Base-by-base conservation (phyloP, 2,329 filamentous ascomycete genomes). In the Aureobasidium sp. region DNA sequence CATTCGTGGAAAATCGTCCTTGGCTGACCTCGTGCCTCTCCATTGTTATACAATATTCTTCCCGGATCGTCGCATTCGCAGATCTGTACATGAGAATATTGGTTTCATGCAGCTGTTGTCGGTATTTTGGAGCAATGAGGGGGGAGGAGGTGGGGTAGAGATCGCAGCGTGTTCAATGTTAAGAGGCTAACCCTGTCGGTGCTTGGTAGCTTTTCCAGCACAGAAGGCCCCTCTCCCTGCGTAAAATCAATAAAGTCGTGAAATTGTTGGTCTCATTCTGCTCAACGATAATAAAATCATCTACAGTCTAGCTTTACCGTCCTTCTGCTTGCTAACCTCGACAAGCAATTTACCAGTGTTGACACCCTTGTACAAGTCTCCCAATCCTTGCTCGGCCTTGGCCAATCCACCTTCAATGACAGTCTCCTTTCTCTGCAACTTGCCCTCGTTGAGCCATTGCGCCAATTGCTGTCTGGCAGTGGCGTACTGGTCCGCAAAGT, bases 361-460 rank as follows among this genome's bases (percentile, higher is more conserved):
- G 8, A 60, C 45, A 33, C 57, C 57, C 35, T 60, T 60, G 57
- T 60, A 60, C 45, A 60, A 9, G 42, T 60, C 57, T 24, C 57
- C 50, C 44, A 60, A 45, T 22, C 44, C 57, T 29, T 60, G 57
- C 57, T 60, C 57, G 2, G 57, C 57, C 22, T 60, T 60, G 6
- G 5, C n/a, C 57, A 60, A n/a, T 40, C 57, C 57, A 33, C 57
- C 57, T 8, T 60, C 57, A 9, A 60, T 40, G 14, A 60, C 33
- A 40, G 57, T 60, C 47, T 60, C 57, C 31, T 60, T 60, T 35
- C 57, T 49, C 24, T 60, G 44, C 45, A 60, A 17, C 24, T 60
- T 89, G 54, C 89, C 89, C 70, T 90, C 84, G 1, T 77, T 76
- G n/a, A 90, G 70, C 88, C 88, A 91, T 65, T 82, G 73, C 1